These are phyloP conservation scores for Lagerstroemia speciosa DNA, from an alignment of 345 rosid species.

Conservation along the genomic window DNA sequence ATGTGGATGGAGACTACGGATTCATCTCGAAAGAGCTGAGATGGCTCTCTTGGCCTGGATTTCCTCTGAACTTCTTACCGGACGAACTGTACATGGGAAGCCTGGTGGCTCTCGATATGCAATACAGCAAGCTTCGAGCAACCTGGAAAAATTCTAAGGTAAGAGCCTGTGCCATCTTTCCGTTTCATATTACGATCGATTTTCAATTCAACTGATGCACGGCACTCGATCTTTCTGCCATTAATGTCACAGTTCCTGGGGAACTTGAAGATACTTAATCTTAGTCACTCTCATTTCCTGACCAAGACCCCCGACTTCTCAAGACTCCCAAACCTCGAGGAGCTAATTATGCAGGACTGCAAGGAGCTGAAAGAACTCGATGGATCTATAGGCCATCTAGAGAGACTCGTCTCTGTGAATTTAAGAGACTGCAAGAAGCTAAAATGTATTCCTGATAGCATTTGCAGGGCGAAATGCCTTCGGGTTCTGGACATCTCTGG, in stretches of 20 bases:
- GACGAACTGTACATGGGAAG: not conserved
- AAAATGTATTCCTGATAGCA: conserved; percentile 16
- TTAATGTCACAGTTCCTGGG: not conserved
- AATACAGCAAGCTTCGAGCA: not conserved
- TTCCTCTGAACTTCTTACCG: not conserved
- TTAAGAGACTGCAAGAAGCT: conserved; percentile 19
- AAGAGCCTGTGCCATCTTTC: not conserved
- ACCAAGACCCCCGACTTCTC: conserved; percentile 5
- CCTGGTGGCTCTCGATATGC: not conserved
- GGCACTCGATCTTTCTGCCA: not conserved
- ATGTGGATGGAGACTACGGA: not conserved
- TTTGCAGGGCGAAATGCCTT: conserved; percentile 11
- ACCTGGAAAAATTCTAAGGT: not conserved
- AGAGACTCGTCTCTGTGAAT: conserved; percentile 9
- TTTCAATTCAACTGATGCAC: not conserved
- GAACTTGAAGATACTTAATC: conserved; percentile 13
- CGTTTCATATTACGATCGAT: too few relatives aligned
- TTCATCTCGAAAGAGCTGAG: not conserved
- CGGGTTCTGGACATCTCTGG: conserved; percentile 16
- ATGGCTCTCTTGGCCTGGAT: conserved; percentile 12
- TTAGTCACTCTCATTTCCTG: conserved; percentile 12
- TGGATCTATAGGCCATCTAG: conserved; percentile 15
- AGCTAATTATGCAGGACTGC: conserved; percentile 10
- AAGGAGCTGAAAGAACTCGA: conserved; percentile 13
- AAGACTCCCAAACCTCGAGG: conserved; percentile 11